Conservation (phyloP, 495 filamentous ascomycete species). For the Hypoxylon fragiforme region DNA sequence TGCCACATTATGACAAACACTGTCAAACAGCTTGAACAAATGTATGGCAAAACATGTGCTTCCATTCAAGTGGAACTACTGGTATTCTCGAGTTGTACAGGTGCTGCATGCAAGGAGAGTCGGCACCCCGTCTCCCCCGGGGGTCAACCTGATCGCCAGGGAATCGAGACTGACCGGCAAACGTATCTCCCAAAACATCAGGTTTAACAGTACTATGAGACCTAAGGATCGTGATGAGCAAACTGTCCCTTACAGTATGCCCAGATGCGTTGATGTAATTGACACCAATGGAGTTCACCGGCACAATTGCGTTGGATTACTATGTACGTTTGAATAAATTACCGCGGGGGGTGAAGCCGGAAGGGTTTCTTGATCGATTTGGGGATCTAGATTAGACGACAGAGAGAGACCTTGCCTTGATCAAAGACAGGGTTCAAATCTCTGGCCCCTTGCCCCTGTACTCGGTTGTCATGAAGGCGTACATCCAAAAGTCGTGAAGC, state of each 20-base stretch:
- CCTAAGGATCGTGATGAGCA: slow-evolving; percentile 47
- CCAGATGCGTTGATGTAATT: slow-evolving; percentile 39
- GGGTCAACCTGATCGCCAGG: slow-evolving; percentile 45
- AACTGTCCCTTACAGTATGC: slow-evolving; percentile 47
- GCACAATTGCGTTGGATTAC: slow-evolving; percentile 7
- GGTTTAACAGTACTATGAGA: slow-evolving; percentile 41
- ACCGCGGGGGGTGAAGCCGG: not conserved
- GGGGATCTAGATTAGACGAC: not conserved
- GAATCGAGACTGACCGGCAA: slow-evolving; percentile 26
- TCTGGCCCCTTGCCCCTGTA: slow-evolving; percentile 47
- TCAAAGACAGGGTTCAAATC: slow-evolving; percentile 36
- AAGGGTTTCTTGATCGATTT: not conserved
- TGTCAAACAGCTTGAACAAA: slow-evolving; percentile 45
- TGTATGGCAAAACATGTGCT: slow-evolving; percentile 51
- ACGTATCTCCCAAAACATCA: slow-evolving; percentile 27
- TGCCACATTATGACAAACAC: slow-evolving; percentile 42
- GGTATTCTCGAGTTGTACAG: slow-evolving; percentile 8
- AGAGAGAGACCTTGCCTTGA: slow-evolving; percentile 11
- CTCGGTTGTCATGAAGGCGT: slow-evolving; percentile 47
- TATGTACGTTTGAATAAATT: no score
- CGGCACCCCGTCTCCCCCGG: slow-evolving; percentile 49
- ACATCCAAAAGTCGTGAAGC: slow-evolving; percentile 51
- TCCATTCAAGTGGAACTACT: slow-evolving; percentile 41
- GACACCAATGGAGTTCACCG: slow-evolving; percentile 24
- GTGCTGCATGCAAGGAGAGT: slow-evolving; percentile 40